Evolutionary conservation across 2,329 filamentous ascomycete genomes (phyloP), one percentile per base, ranked within the genome.

Genomic region (Fusarium equiseti): DNA sequence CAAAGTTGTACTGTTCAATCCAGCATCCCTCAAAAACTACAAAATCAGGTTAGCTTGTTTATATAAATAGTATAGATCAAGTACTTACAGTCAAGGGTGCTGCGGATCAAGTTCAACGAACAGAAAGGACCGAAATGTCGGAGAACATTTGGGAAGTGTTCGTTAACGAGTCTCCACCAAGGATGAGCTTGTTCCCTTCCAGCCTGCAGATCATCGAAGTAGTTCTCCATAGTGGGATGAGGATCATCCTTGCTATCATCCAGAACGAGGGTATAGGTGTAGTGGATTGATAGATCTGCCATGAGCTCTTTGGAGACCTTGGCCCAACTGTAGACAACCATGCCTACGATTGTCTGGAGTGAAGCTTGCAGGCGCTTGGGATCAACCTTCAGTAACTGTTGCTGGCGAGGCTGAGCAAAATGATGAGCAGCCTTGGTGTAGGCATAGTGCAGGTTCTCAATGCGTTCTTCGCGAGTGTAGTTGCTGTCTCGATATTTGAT

Each of bases 1-100:
- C 27, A 38, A 51, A 51, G 48, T 51, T 51, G 16, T 51, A 26
- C 16, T 51, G 48, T 24, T 51, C 48, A n/a, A 51, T 51, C 48
- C 48, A 51, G 8, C 48, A 51, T n/a, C 48, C 48, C 22, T 51
- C 48, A 15, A 51, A 51, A 8, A 51, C 48, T 51, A 7, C 4
- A 8, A 13, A 8, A 10, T 24, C 10, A 18, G 1, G 31, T 51
- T 3, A 51, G 16, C 11, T 10, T 51, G 3, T 11, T 15, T 4
- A 6, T 13, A 20, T 13, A 7, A 31, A 13, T 18, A 24, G 24
- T 3, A n/a, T 0, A 7, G 5, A 12, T 12, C 11, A 22, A 2
- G 3, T 8, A 8, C 48, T 51, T 15, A 51, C 48, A 51, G 31
- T 51, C 48, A 4, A 51, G 16, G 7, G 48, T 51, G n/a, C 48